Percentiles rank a stretch among this genome's conserved stretches.
phyloP scores from a whole-genome alignment of 2,329 filamentous ascomycete species.

The Westerdykella ornata region DNA sequence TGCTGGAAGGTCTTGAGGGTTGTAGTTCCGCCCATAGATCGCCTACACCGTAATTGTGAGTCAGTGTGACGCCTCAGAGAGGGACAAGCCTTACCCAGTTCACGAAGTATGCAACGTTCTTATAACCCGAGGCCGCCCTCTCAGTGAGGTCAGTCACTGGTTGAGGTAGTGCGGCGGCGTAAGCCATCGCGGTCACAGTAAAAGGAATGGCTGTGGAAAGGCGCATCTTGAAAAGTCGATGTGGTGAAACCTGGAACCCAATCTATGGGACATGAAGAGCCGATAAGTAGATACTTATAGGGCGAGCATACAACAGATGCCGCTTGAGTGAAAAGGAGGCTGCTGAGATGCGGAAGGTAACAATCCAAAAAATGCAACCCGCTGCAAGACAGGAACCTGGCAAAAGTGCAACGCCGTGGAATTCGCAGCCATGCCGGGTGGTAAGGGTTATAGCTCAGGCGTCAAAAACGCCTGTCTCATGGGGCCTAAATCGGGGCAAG shows the following conservation, averaged over 20 bases:
- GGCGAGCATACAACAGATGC: conserved; percentile 3
- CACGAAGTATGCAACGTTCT: conserved; percentile 65
- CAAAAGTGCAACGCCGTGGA: conserved; percentile 6
- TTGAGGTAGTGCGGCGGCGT: conserved; percentile 20
- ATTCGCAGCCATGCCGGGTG: conserved; percentile 6
- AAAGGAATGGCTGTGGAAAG: conserved; percentile 18
- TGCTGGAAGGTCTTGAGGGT: conserved; percentile 75
- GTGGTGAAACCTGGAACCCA: conserved; percentile 1
- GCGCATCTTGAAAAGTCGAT: conserved; percentile 14
- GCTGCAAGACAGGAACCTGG: conserved; percentile 9
- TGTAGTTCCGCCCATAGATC: conserved; percentile 78
- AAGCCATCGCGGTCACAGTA: conserved; percentile 13
- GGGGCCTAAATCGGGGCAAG: conserved; percentile 1
- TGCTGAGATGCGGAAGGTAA: conserved; percentile 18
- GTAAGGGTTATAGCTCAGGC: conserved; percentile 6
- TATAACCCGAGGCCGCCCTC: conserved; percentile 46
- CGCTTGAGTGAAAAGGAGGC: conserved; percentile 5
- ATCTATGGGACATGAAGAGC: conserved; percentile 6
- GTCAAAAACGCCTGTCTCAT: conserved; percentile 7
- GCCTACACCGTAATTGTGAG: conserved; percentile 44
- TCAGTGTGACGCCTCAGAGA: neutral
- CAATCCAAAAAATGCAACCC: conserved; percentile 22
- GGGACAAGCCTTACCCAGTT: conserved; percentile 49
- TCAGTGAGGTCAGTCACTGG: conserved; percentile 10
- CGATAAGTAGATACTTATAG: conserved; percentile 16